phyloP scores from a whole-genome alignment of 768 basidiomycete species.

The Sporobolomyces roseus region DNA sequence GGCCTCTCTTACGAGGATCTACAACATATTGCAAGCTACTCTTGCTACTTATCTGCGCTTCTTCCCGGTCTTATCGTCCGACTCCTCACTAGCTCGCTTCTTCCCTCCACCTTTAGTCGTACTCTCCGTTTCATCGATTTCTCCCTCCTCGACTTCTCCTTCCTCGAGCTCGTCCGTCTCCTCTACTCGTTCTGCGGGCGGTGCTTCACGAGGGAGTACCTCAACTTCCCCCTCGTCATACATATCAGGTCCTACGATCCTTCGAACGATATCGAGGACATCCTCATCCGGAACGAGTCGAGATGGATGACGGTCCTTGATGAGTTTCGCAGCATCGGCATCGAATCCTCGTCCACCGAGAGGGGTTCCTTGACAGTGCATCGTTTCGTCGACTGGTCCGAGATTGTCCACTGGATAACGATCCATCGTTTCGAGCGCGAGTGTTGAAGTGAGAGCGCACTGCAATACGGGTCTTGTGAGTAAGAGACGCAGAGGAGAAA shows the following conservation, averaged over 20 bases:
- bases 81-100: too few relatives aligned
- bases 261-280: conserved; percentile 7
- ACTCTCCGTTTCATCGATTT: background rate
- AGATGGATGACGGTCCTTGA: conserved; percentile 9
- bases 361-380: conserved; percentile 3
- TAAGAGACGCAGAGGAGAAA: too few relatives aligned
- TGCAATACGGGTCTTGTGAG: too few relatives aligned
- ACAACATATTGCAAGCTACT: too few relatives aligned
- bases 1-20: too few relatives aligned
- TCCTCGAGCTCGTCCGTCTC: background rate
- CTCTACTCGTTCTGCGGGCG: background rate
- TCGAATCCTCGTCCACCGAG: conserved; percentile 15
- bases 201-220: conserved; percentile 10
- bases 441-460: conserved; percentile 17
- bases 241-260: conserved; percentile 23
- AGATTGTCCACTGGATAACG: conserved; percentile 9
- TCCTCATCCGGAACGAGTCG: conserved; percentile 20
- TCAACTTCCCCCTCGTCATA: conserved; percentile 31
- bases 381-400: conserved; percentile 11
- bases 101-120: too few relatives aligned
- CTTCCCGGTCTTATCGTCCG: too few relatives aligned
- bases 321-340: background rate
- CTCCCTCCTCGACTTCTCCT: conserved; percentile 4
- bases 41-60: too few relatives aligned
- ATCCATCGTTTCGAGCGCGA: conserved; percentile 15